Conservation (phyloP, 2,329 filamentous ascomycete species). For the Scedosporium boydii region DNA sequence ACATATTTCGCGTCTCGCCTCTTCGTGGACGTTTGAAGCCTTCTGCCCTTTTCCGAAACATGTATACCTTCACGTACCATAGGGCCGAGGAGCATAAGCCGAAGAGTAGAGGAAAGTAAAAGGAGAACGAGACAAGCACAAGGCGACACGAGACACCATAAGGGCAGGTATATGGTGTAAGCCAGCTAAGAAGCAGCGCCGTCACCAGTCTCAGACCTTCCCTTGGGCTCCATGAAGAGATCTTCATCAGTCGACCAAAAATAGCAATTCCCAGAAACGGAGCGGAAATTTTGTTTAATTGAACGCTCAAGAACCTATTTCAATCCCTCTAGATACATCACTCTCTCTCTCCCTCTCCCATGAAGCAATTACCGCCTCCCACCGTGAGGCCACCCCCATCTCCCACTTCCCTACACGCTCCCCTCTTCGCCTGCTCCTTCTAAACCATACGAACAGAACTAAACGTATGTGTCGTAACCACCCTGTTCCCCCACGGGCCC, state of each 20-base stretch:
- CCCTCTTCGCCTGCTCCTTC: background rate
- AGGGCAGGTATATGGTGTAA: no score
- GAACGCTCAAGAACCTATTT: background rate
- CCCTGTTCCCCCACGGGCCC: background rate
- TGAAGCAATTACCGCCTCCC: background rate
- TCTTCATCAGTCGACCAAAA: background rate
- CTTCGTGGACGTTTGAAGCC: background rate
- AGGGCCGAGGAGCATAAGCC: background rate
- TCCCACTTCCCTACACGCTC: background rate
- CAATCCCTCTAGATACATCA: background rate
- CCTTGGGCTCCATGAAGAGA: no score
- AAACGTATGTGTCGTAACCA: constrained; percentile 1
- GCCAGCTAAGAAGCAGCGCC: no score
- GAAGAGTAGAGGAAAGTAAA: background rate
- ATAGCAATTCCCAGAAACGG: background rate
- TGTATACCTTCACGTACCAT: background rate
- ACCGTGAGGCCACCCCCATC: background rate
- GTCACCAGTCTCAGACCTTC: no score
- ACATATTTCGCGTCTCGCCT: no score
- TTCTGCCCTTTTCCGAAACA: background rate
- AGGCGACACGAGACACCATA: no score
- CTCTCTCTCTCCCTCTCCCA: background rate
- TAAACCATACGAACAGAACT: background rate
- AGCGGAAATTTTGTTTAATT: background rate
- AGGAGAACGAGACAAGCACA: no score